These are phyloP conservation scores for Xenosphaeropsis pyriputrescens DNA, from an alignment of 2,329 filamentous ascomycete species.

Conservation along the genomic window DNA sequence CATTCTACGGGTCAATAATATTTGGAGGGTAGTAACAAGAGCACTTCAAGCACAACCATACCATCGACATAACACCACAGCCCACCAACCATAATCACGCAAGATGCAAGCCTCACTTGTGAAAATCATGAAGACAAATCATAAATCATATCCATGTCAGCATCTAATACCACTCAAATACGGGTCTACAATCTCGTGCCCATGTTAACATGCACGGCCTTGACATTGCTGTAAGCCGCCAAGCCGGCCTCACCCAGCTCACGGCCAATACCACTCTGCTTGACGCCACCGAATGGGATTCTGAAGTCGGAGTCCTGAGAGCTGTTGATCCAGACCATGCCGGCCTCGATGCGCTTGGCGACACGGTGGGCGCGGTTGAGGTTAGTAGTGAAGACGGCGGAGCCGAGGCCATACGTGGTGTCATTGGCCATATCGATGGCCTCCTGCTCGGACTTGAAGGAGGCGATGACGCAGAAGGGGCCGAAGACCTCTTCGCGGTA, in stretches of 20 bases:
- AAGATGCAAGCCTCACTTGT: too few species aligned
- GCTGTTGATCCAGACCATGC: slow-evolving; percentile 30
- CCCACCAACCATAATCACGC: too few species aligned
- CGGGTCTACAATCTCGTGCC: slow-evolving; percentile 9
- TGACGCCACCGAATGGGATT: slow-evolving; percentile 42
- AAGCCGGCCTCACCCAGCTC: slow-evolving; percentile 29
- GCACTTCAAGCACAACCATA: too few species aligned
- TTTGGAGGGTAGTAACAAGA: too few species aligned
- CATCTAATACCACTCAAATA: too few species aligned
- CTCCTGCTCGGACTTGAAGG: slow-evolving; percentile 40
- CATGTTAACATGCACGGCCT: slow-evolving; percentile 24
- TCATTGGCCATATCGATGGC: slow-evolving; percentile 37
- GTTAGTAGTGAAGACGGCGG: slow-evolving; percentile 39
- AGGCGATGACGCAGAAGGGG: slow-evolving; percentile 35
- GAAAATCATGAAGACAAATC: too few species aligned
- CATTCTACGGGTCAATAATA: too few species aligned
- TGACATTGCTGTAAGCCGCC: slow-evolving; percentile 24
- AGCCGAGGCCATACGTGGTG: slow-evolving; percentile 37
- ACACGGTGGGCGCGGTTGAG: slow-evolving; percentile 26
- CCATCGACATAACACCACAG: too few species aligned
- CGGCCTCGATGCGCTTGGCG: slow-evolving; percentile 38
- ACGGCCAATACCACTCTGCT: slow-evolving; percentile 41
- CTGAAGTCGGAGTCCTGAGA: slow-evolving; percentile 23
- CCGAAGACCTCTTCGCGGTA: slow-evolving; percentile 42
- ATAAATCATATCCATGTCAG: too few species aligned